These are phyloP conservation scores for Leptographium galeiforme DNA, from an alignment of 2,329 filamentous ascomycete genomes.

Conservation along the genomic window DNA sequence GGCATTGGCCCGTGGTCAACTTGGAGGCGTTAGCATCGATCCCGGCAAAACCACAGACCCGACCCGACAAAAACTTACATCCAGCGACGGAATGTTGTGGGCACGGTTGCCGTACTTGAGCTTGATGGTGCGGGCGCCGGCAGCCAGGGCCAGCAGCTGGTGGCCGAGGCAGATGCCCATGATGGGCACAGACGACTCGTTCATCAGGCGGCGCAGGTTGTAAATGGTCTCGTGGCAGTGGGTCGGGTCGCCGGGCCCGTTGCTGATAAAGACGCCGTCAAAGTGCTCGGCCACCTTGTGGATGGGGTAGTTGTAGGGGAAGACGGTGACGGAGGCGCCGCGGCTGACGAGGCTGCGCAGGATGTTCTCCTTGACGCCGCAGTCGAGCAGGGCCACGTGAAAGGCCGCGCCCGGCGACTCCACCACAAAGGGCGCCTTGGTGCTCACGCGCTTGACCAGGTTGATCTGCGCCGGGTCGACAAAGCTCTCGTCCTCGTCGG, in stretches of 20 bases:
- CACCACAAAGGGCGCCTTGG: conserved; percentile 95
- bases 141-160: conserved; percentile 82
- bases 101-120: conserved; percentile 98
- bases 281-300: conserved; percentile 98
- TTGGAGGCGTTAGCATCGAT: background rate
- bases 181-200: conserved; percentile 78
- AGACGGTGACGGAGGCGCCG: conserved; percentile 82
- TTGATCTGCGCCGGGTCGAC: conserved; percentile 94
- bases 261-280: conserved; percentile 97
- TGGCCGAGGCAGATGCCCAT: conserved; percentile 98
- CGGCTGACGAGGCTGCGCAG: conserved; percentile 85
- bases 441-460: conserved; percentile 89
- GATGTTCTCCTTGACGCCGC: conserved; percentile 99
- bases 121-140: conserved; percentile 84
- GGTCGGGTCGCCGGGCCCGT: conserved; percentile 93
- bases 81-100: conserved; percentile 93
- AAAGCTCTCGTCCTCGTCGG: conserved; percentile 93
- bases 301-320: conserved; percentile 94
- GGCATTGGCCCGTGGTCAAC: conserved; percentile 88
- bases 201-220: conserved; percentile 82
- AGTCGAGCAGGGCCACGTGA: conserved; percentile 92
- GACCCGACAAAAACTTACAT: conserved; percentile 23
- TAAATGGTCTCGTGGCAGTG: conserved; percentile 92
- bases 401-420: conserved; percentile 69
- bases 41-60: background rate